These are phyloP conservation scores for Endocalyx cinctus DNA, from an alignment of 2,329 filamentous ascomycete species.

Conservation along the genomic window DNA sequence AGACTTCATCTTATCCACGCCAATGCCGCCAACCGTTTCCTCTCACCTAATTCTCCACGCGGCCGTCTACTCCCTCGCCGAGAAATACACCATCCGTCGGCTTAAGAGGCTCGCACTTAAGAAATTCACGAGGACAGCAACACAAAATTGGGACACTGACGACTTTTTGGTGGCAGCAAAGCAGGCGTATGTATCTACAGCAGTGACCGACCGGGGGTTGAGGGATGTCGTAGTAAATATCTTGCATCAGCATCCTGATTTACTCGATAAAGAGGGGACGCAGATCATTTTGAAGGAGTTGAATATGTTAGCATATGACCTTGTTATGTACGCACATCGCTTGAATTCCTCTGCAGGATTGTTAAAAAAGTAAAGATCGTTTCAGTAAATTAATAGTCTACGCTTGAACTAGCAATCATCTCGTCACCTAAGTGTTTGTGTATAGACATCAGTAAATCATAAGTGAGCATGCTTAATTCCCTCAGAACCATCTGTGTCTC, in stretches of 20 bases:
- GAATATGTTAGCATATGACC: constrained; percentile 1
- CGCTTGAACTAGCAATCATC: too few species aligned
- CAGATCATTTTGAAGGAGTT: neutral
- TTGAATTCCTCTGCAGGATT: neutral
- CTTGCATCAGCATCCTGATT: neutral
- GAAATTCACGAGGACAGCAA: neutral
- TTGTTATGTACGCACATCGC: neutral
- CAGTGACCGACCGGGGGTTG: neutral
- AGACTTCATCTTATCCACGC: too few species aligned
- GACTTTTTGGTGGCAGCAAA: neutral
- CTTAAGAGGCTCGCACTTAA: neutral
- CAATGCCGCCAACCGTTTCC: neutral
- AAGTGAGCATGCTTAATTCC: neutral
- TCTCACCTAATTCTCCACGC: neutral
- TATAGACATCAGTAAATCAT: constrained; percentile 2
- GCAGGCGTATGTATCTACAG: neutral
- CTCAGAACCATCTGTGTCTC: neutral
- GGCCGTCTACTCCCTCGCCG: neutral
- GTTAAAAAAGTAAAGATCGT: too few species aligned
- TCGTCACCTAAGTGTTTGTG: neutral
- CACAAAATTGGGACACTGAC: neutral
- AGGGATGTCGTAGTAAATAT: neutral
- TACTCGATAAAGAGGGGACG: neutral
- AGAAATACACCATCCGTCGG: neutral
- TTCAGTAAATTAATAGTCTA: too few species aligned